These are phyloP conservation scores for Apiotrichum laibachii DNA, from an alignment of 1,284 basidiomycete genomes.

Conservation along the genomic window DNA sequence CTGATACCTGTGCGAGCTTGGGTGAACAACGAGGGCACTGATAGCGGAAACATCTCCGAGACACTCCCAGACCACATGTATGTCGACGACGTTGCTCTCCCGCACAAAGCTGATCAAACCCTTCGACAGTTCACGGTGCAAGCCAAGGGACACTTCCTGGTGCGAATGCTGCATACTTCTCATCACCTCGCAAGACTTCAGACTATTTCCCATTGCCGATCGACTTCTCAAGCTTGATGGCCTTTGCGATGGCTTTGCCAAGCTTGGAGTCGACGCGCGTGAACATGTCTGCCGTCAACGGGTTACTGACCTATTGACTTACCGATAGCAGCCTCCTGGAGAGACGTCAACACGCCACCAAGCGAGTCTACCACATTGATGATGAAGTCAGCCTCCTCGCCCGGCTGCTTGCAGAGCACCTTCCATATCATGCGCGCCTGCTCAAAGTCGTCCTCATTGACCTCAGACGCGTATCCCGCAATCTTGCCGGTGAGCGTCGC, in stretches of 20 bases:
- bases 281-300: conserved; percentile 11
- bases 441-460: conserved; percentile 17
- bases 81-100: no score
- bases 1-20: no score
- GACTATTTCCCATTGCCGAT: no score
- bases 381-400: conserved; percentile 12
- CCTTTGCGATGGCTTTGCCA: conserved; percentile 2
- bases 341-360: neutral
- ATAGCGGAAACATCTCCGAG: no score
- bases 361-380: conserved; percentile 5
- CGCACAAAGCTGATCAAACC: no score
- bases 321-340: neutral
- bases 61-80: no score
- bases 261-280: conserved; percentile 8
- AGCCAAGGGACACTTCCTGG: no score
- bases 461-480: conserved; percentile 13
- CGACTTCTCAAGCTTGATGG: neutral
- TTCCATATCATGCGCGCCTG: conserved; percentile 17
- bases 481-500: conserved; percentile 1
- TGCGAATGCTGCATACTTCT: no score
- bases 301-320: neutral
- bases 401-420: conserved; percentile 10
- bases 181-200: no score
- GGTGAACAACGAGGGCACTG: no score
- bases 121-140: no score